A percentile compares a stretch with the other conserved stretches of the same genome.
Evolutionary conservation across 176 grass and related monocot species (phyloP).

Genomic region (sorghum (Sorghum bicolor)): DNA sequence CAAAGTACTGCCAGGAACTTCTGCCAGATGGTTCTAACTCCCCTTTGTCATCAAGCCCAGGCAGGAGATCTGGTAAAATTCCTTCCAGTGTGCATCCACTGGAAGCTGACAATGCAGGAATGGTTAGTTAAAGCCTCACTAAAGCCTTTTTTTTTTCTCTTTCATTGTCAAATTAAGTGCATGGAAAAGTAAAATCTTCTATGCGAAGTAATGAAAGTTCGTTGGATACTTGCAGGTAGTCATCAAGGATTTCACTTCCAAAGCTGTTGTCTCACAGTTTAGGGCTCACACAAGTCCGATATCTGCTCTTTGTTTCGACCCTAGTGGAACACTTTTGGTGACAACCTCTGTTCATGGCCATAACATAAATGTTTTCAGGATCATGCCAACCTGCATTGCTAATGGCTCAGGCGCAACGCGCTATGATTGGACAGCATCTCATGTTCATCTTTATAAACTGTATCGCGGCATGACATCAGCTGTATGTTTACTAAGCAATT

Average conservation of each 20-base stretch:
- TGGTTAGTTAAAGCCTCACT: slow-evolving; percentile 54
- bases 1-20: slow-evolving; percentile 93
- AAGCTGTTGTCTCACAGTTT: slow-evolving; percentile 86
- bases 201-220: slow-evolving; percentile 6
- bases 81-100: slow-evolving; percentile 67
- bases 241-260: slow-evolving; percentile 88
- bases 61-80: slow-evolving; percentile 73
- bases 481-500: slow-evolving; percentile 52
- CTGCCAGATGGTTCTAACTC: slow-evolving; percentile 90
- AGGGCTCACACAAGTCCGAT: slow-evolving; percentile 96
- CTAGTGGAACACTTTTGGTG: slow-evolving; percentile 91
- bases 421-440: slow-evolving; percentile 84
- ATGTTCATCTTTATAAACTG: slow-evolving; percentile 98
- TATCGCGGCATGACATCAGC: slow-evolving; percentile 95
- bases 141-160: not conserved
- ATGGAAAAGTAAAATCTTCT: slow-evolving; percentile 10
- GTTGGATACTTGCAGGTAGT: slow-evolving; percentile 67
- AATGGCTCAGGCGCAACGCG: slow-evolving; percentile 57
- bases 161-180: slow-evolving; percentile 3
- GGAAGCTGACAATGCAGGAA: slow-evolving; percentile 96
- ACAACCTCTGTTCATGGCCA: slow-evolving; percentile 97
- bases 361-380: slow-evolving; percentile 98
- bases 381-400: slow-evolving; percentile 71
- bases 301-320: slow-evolving; percentile 98
- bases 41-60: slow-evolving; percentile 80